These are phyloP conservation scores for Diaporthe sp. DNA, from an alignment of 2,329 filamentous ascomycete genomes.

Conservation along the genomic window DNA sequence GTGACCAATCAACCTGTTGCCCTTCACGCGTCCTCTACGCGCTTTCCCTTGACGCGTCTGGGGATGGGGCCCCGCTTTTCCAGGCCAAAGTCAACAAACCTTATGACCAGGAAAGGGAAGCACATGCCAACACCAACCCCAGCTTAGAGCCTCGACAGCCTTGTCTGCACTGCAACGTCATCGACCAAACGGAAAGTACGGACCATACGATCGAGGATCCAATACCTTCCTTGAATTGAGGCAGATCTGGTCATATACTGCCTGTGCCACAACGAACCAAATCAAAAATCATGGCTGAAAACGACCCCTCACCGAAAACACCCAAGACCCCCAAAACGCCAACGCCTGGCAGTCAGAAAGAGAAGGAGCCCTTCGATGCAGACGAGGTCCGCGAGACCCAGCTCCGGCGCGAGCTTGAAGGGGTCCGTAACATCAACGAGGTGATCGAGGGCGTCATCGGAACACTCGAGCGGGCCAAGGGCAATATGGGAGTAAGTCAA, in stretches of 20 bases:
- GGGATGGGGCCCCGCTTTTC: neutral
- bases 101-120: neutral
- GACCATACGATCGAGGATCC: neutral
- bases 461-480: conserved; percentile 79
- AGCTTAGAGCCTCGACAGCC: neutral
- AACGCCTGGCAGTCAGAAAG: conserved; percentile 45
- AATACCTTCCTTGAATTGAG: neutral
- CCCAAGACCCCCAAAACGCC: conserved; percentile 54
- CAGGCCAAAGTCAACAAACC: conserved; percentile 19
- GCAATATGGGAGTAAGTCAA: conserved; percentile 79
- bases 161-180: conserved; percentile 35
- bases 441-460: conserved; percentile 85
- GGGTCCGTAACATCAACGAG: conserved; percentile 87
- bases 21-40: neutral
- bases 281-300: conserved; percentile 54
- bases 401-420: conserved; percentile 84
- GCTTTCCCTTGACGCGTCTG: neutral
- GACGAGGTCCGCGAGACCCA: conserved; percentile 80
- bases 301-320: conserved; percentile 55
- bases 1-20: neutral
- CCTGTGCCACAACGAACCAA: neutral
- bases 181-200: conserved; percentile 9
- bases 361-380: conserved; percentile 67
- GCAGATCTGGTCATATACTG: neutral
- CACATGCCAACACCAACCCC: neutral